A percentile compares a stretch with the other conserved stretches of the same genome.
These are phyloP conservation scores for Psidium friedrichsthalianum DNA, from an alignment of 345 rosid genomes.

Conservation along the genomic window DNA sequence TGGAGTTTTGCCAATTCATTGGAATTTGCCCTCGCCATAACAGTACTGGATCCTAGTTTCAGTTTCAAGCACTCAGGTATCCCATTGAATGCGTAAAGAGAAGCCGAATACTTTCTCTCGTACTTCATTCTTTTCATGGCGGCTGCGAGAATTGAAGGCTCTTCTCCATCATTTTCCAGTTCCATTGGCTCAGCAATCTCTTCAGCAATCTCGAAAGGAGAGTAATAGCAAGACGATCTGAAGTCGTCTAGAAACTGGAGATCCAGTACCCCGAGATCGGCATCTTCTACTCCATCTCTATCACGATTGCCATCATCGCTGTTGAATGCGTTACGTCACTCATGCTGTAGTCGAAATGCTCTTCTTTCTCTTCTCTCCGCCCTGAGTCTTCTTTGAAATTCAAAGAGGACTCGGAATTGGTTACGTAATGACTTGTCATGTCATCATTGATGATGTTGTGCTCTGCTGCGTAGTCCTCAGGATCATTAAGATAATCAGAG, in stretches of 20 bases:
- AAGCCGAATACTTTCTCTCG: constrained; percentile 58
- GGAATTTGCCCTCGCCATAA: background rate
- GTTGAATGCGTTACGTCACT: constrained; percentile 14
- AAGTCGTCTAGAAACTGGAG: constrained; percentile 36
- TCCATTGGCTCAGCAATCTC: constrained; percentile 32
- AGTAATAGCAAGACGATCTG: constrained; percentile 17
- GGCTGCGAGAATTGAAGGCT: constrained; percentile 30
- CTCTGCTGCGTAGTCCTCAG: constrained; percentile 8
- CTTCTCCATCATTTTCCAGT: constrained; percentile 19
- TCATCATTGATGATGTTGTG: background rate
- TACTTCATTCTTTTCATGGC: constrained; percentile 49
- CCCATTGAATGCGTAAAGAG: constrained; percentile 53
- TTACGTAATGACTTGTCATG: constrained; percentile 6
- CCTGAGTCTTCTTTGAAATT: constrained; percentile 12
- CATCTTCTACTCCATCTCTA: constrained; percentile 9
- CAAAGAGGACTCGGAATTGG: constrained; percentile 23
- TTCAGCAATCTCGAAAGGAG: constrained; percentile 44
- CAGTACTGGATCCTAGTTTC: constrained; percentile 18
- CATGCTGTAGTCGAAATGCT: constrained; percentile 1
- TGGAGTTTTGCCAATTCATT: constrained; percentile 18
- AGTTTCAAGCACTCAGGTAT: constrained; percentile 41
- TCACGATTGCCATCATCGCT: constrained; percentile 4
- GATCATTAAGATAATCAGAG: constrained; percentile 30
- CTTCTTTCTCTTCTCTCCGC: constrained; percentile 2
- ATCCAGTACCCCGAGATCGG: constrained; percentile 13